Evolutionary conservation across 2,329 filamentous ascomycete genomes (phyloP).

Genomic region (Aspergillus pseudoterreus): DNA sequence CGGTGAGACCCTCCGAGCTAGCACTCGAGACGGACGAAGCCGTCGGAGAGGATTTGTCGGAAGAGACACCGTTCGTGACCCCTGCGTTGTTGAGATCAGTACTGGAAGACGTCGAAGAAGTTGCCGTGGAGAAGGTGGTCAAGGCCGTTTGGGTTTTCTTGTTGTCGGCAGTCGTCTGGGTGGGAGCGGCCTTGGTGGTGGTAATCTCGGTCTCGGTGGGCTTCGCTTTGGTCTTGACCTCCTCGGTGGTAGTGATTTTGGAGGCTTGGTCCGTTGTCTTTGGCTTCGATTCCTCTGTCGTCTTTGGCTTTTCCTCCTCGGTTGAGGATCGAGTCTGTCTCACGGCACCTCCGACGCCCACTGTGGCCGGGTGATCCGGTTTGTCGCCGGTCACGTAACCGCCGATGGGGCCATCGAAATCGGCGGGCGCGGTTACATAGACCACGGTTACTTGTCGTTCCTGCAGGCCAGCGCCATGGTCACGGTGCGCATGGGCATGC

Average conservation of each 20-base stretch:
- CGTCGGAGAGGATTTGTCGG: slow-evolving; percentile 18
- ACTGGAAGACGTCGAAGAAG: slow-evolving; percentile 19
- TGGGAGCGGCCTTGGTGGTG: slow-evolving; percentile 2
- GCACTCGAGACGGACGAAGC: slow-evolving; percentile 23
- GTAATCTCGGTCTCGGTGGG: slow-evolving; percentile 6
- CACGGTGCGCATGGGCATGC: slow-evolving; percentile 31
- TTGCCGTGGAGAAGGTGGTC: slow-evolving; percentile 20
- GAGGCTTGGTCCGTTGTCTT: slow-evolving; percentile 6
- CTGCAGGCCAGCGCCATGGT: slow-evolving; percentile 22
- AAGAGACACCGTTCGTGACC: slow-evolving; percentile 9
- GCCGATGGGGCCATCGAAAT: slow-evolving; percentile 50
- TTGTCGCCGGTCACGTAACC: slow-evolving; percentile 42
- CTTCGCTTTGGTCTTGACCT: slow-evolving; percentile 14
- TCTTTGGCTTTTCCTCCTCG: slow-evolving; percentile 8
- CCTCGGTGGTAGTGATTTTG: slow-evolving; percentile 2
- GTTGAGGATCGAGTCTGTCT: slow-evolving; percentile 9
- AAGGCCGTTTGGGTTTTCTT: slow-evolving; percentile 9
- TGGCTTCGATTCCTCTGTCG: slow-evolving; percentile 6
- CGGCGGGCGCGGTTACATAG: slow-evolving; percentile 51
- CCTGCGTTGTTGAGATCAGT: slow-evolving; percentile 16
- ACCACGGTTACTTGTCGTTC: slow-evolving; percentile 33
- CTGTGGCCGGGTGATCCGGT: slow-evolving; percentile 12
- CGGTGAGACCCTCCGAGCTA: slow-evolving; percentile 37
- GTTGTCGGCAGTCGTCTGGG: slow-evolving; percentile 1
- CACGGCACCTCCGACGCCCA: slow-evolving; percentile 29